phyloP scores from a whole-genome alignment of 345 rosid species.

The Microcos paniculata region DNA sequence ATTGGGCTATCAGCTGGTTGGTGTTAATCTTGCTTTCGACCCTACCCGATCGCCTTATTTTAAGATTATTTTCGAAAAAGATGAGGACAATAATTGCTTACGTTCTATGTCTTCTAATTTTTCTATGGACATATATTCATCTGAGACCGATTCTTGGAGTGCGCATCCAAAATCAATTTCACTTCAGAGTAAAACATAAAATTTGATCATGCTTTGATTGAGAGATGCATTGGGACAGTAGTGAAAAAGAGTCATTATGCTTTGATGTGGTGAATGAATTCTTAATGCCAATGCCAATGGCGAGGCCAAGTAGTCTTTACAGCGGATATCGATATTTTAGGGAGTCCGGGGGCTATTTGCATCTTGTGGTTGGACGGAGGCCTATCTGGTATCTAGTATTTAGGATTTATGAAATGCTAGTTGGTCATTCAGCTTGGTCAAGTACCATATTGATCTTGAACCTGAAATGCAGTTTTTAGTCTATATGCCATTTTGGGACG shows the following conservation, averaged over 20 bases:
- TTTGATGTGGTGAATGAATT: not conserved
- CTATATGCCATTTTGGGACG: not conserved
- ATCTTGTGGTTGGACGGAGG: not conserved
- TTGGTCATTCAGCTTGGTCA: not conserved
- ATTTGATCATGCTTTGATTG: not conserved
- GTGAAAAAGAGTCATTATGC: not conserved
- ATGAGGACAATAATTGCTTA: not conserved
- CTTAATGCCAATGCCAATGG: not conserved
- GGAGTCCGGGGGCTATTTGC: not conserved
- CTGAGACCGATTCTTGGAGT: not conserved
- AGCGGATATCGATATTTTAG: not conserved
- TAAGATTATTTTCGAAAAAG: not conserved
- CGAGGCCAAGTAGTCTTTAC: not conserved
- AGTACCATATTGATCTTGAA: not conserved
- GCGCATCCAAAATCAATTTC: not conserved
- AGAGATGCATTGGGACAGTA: not conserved
- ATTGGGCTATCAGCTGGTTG: not conserved
- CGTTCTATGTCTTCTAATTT: not conserved
- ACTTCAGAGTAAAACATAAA: not conserved
- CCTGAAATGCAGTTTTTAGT: not conserved
- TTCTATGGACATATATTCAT: not conserved
- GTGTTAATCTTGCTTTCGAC: not conserved
- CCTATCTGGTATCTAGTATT: not conserved
- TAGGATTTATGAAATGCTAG: not conserved
- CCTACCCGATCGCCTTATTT: not conserved